Evolutionary conservation across 805 yeast genomes (phyloP).

Genomic region (Naumovozyma dairenensis): DNA sequence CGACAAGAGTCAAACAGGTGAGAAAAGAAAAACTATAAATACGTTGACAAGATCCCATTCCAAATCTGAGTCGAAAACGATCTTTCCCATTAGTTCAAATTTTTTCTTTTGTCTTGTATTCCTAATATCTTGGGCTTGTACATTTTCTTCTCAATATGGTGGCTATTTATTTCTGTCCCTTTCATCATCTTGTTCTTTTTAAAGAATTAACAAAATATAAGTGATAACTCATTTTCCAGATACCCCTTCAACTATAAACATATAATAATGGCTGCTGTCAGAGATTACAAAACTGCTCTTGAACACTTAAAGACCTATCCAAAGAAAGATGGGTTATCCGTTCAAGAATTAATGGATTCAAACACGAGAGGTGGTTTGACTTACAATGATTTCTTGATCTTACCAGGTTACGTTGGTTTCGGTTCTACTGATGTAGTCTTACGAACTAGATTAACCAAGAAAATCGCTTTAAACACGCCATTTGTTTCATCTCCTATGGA

Average conservation of each 20-base stretch:
- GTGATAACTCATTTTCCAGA: neutral
- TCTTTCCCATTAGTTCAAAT: neutral
- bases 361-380: conserved; percentile 89
- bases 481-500: conserved; percentile 99
- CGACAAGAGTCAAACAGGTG: too few relatives aligned
- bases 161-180: conserved; percentile 5
- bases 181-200: neutral
- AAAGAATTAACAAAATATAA: neutral
- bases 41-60: conserved; percentile 1
- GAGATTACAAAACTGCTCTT: conserved; percentile 52
- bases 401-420: conserved; percentile 91
- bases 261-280: conserved; percentile 14
- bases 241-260: neutral
- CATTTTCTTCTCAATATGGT: conserved; percentile 4
- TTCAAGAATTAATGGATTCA: conserved; percentile 81
- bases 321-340: conserved; percentile 76
- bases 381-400: conserved; percentile 88
- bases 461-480: conserved; percentile 85
- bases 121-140: conserved; percentile 6
- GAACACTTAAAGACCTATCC: conserved; percentile 56
- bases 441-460: conserved; percentile 84
- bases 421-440: conserved; percentile 68
- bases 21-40: conserved; percentile 2
- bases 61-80: too few relatives aligned
- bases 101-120: neutral